Percentiles rank a stretch among this genome's conserved stretches.
These are phyloP conservation scores for Xerocomus minutiporus DNA, from an alignment of 1,284 basidiomycete species.

Conservation along the genomic window DNA sequence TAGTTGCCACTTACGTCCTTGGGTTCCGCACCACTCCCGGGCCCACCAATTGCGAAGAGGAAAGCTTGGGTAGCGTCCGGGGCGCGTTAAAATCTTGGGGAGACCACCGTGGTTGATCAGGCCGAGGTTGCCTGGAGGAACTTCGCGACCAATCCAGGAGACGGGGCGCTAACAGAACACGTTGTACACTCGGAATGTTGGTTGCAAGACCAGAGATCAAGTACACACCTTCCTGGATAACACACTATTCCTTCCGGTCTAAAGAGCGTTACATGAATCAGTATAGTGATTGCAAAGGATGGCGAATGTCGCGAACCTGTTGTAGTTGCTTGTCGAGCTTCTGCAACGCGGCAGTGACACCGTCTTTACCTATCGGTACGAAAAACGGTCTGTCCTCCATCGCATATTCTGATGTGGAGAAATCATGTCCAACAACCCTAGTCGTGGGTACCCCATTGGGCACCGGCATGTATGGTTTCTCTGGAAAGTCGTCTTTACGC, in stretches of 20 bases:
- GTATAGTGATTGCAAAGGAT: background rate
- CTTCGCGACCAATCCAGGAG: slow-evolving; percentile 65
- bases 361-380: slow-evolving; percentile 58
- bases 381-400: slow-evolving; percentile 59
- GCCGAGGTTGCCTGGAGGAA: slow-evolving; percentile 61
- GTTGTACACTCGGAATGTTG: slow-evolving; percentile 4
- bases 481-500: slow-evolving; percentile 17
- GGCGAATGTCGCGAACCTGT: slow-evolving; percentile 36
- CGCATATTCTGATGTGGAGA: slow-evolving; percentile 26
- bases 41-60: slow-evolving; percentile 82
- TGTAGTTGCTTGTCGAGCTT: slow-evolving; percentile 59
- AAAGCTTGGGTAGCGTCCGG: slow-evolving; percentile 71
- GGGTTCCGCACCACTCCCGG: slow-evolving; percentile 58
- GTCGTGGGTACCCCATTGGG: slow-evolving; percentile 1
- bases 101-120: slow-evolving; percentile 74
- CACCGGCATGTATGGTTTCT: slow-evolving; percentile 7
- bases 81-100: slow-evolving; percentile 64
- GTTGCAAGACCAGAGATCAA: background rate
- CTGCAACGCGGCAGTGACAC: slow-evolving; percentile 59
- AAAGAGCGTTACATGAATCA: slow-evolving; percentile 4
- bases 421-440: slow-evolving; percentile 19
- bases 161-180: slow-evolving; percentile 44
- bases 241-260: slow-evolving; percentile 53
- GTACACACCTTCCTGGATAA: slow-evolving; percentile 44
- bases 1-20: slow-evolving; percentile 49